Base-by-base conservation (phyloP, 2,329 filamentous ascomycete species). In the Diaporthe citri region DNA sequence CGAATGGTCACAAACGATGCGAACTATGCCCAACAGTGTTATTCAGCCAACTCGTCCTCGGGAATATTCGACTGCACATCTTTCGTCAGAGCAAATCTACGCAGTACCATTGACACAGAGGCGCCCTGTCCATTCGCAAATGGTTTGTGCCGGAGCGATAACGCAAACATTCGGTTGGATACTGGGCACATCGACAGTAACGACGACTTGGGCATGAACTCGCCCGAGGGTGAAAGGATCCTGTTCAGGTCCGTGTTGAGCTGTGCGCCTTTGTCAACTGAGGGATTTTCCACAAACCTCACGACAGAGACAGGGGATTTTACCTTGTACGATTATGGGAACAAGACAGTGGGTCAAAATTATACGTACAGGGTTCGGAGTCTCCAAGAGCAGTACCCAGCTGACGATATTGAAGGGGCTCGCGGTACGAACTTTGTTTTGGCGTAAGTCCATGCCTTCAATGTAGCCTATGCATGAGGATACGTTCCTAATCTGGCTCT, bases 141-240 rank as follows among this genome's bases (percentile, higher is more conserved):
- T 4, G 48, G 36, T 1, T 64, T 80, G 0, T 80, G 79, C 57
- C 17, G 39, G 9, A 70, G 25, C 6, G 31, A 43, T 1, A 48
- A 66, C 12, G 9, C 25, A 2, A 79, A 66, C 4, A 48, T 78
- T 20, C 36, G 76, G 7, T 10, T 78, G 4, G 78, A 78, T 22
- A 69, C 77, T 2, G 77, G 77, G 1, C 67, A 73, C 59, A 48
- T 81, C 9, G 70, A 79, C 34, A 78, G 76, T 17, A 62, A 78
- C n/a, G n/a, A 70, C 0, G 64, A 80, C 34, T 39, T 80, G 4
- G 79, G 79, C 1, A 73, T 80, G 15, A 80, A 79, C 55, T 62
- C 74, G 1, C 77, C 76, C 0, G 17, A 22, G 13, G n/a, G 77
- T 2, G 71, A 79, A 22, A 60, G 78, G 13, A 69, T 79, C 22